These are phyloP conservation scores for Pilasporangium apinafurcum DNA, from an alignment of 352 stramenopile genomes.

Conservation along the genomic window DNA sequence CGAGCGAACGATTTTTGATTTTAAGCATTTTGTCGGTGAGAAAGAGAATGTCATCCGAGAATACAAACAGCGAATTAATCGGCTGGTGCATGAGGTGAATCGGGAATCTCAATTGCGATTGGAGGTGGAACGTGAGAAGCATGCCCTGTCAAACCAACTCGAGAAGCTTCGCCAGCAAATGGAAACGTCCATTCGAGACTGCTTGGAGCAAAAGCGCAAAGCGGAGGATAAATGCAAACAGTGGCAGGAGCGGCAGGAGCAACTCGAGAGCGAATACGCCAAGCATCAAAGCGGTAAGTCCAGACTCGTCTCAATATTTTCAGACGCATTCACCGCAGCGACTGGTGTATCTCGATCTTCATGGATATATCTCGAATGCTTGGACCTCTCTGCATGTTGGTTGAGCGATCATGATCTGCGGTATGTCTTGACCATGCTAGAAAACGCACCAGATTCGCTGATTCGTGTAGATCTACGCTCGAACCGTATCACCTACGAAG, in stretches of 20 bases:
- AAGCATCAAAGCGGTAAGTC: conserved; percentile 36
- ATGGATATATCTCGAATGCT: conserved; percentile 8
- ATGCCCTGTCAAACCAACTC: conserved; percentile 35
- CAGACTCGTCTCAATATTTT: conserved; percentile 31
- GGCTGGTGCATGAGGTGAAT: conserved; percentile 44
- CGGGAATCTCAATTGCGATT: conserved; percentile 36
- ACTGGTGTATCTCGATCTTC: background rate
- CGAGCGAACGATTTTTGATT: conserved; percentile 29
- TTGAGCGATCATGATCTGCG: conserved; percentile 43
- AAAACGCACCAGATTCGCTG: conserved; percentile 12
- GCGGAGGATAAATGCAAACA: conserved; percentile 24
- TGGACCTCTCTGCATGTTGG: conserved; percentile 47
- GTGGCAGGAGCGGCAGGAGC: conserved; percentile 17
- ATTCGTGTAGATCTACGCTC: conserved; percentile 40
- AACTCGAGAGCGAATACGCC: conserved; percentile 31
- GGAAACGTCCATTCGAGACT: conserved; percentile 22
- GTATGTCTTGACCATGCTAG: conserved; percentile 31
- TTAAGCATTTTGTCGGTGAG: conserved; percentile 16
- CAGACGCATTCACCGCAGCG: conserved; percentile 13
- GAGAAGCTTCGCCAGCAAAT: conserved; percentile 29
- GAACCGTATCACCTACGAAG: conserved; percentile 55
- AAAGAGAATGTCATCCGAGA: conserved; percentile 30
- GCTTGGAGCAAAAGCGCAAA: conserved; percentile 24
- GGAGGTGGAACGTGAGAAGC: conserved; percentile 42
- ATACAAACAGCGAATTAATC: conserved; percentile 48